phyloP scores from a whole-genome alignment of 1,284 basidiomycete species.

The Leccinum huronense region DNA sequence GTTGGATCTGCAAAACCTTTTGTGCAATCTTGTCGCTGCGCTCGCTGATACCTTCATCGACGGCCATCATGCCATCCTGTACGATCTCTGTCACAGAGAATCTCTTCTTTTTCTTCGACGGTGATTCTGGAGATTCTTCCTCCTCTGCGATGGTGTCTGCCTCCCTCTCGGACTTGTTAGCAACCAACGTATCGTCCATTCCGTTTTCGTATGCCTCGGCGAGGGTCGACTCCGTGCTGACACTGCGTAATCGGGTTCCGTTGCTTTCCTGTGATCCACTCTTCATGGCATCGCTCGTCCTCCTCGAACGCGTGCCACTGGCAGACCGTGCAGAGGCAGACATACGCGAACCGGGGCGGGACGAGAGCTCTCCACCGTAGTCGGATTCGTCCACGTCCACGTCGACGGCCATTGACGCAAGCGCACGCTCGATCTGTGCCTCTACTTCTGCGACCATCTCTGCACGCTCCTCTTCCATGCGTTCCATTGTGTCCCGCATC shows the following conservation, averaged over 20 bases:
- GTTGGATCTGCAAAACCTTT: slow-evolving; percentile 80
- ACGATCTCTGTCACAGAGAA: slow-evolving; percentile 67
- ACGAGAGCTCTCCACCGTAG: slow-evolving; percentile 51
- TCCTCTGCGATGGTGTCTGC: slow-evolving; percentile 55
- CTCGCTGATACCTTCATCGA: slow-evolving; percentile 78
- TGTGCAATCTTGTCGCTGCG: slow-evolving; percentile 81
- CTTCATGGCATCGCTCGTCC: slow-evolving; percentile 55
- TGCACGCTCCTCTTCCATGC: slow-evolving; percentile 78
- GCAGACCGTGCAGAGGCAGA: slow-evolving; percentile 46
- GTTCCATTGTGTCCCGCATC: slow-evolving; percentile 77
- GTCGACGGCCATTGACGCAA: slow-evolving; percentile 74
- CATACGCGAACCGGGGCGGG: slow-evolving; percentile 47
- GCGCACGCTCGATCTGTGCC: slow-evolving; percentile 79
- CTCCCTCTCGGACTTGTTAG: slow-evolving; percentile 43
- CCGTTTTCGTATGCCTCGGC: slow-evolving; percentile 58
- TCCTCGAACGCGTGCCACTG: slow-evolving; percentile 50
- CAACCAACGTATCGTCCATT: slow-evolving; percentile 38
- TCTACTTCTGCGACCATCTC: slow-evolving; percentile 88
- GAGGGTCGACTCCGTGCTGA: slow-evolving; percentile 72
- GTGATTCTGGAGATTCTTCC: slow-evolving; percentile 45
- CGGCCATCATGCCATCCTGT: slow-evolving; percentile 76
- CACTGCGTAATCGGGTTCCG: slow-evolving; percentile 52
- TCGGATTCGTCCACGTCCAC: slow-evolving; percentile 61
- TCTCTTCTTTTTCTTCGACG: slow-evolving; percentile 58
- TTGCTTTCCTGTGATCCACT: slow-evolving; percentile 29